These are phyloP conservation scores for Ceratobasidium sp. DNA, from an alignment of 1,284 basidiomycete genomes.

Conservation along the genomic window DNA sequence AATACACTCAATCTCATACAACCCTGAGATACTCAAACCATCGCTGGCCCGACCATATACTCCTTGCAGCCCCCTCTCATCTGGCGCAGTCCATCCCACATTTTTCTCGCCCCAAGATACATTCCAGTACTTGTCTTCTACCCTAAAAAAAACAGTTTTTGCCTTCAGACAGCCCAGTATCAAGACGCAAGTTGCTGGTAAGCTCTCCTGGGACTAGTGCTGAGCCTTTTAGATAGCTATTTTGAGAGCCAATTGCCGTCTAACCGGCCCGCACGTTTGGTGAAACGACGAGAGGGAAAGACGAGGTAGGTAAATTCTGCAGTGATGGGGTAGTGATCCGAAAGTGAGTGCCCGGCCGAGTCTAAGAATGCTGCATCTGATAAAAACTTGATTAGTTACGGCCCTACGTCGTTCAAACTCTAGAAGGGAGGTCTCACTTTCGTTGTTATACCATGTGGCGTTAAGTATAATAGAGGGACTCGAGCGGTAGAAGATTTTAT, in stretches of 20 bases:
- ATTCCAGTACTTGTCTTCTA: conserved; percentile 58
- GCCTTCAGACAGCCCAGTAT: conserved; percentile 54
- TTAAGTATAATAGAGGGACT: conserved; percentile 53
- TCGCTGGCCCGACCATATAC: conserved; percentile 59
- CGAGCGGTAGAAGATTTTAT: conserved; percentile 59
- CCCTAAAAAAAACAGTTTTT: conserved; percentile 58
- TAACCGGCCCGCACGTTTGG: conserved; percentile 57
- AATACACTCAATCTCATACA: no score
- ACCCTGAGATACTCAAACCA: conserved; percentile 54
- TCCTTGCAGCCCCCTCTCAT: conserved; percentile 57
- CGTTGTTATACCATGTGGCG: conserved; percentile 56
- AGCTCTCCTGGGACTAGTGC: conserved; percentile 52
- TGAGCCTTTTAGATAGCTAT: no score
- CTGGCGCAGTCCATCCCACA: conserved; percentile 54
- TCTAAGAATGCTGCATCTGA: conserved; percentile 56
- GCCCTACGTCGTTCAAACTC: neutral
- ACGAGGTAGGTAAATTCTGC: conserved; percentile 53
- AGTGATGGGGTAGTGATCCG: conserved; percentile 58
- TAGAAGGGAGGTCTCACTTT: conserved; percentile 50
- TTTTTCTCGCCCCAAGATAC: conserved; percentile 55
- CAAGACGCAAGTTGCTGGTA: conserved; percentile 54
- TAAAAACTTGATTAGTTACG: neutral
- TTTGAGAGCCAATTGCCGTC: conserved; percentile 57
- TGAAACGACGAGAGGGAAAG: conserved; percentile 55
- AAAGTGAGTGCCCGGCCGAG: conserved; percentile 55